These are phyloP conservation scores for Fusarium chaquense DNA, from an alignment of 2,329 filamentous ascomycete species.

Conservation along the genomic window DNA sequence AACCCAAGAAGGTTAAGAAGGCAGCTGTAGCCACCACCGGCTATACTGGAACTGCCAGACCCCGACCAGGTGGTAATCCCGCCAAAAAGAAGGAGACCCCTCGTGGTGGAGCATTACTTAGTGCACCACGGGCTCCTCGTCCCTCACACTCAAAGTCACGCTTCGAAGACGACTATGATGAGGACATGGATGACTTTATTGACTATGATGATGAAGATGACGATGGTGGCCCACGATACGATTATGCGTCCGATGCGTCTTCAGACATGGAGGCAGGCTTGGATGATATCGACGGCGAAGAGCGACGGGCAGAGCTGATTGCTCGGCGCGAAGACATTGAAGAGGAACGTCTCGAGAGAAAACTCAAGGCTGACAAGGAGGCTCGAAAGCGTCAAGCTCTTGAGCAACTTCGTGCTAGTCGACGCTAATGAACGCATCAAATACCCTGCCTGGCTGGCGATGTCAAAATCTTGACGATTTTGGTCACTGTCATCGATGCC, in stretches of 20 bases:
- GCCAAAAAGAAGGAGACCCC: slow-evolving; percentile 51
- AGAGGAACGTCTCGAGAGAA: slow-evolving; percentile 71
- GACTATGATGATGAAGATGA: slow-evolving; percentile 71
- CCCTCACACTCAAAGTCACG: slow-evolving; percentile 52
- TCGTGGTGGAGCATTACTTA: slow-evolving; percentile 58
- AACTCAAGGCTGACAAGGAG: slow-evolving; percentile 72
- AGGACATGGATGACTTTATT: slow-evolving; percentile 72
- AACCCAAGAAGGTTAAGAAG: slow-evolving; percentile 71
- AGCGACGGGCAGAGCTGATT: slow-evolving; percentile 69
- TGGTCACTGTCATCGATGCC: background rate
- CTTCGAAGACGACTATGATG: slow-evolving; percentile 72
- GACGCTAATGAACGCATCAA: slow-evolving; percentile 43
- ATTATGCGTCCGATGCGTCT: slow-evolving; percentile 73
- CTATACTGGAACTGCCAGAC: slow-evolving; percentile 73
- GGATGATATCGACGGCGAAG: slow-evolving; percentile 80
- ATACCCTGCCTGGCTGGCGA: background rate
- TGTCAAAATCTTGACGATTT: background rate
- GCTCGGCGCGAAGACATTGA: slow-evolving; percentile 76
- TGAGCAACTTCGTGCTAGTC: slow-evolving; percentile 52
- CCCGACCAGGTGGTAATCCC: slow-evolving; percentile 58
- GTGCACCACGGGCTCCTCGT: slow-evolving; percentile 47
- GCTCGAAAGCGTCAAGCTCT: slow-evolving; percentile 61
- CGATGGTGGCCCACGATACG: slow-evolving; percentile 57
- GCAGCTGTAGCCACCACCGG: slow-evolving; percentile 72
- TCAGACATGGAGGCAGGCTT: slow-evolving; percentile 84